A percentile compares a stretch with the other conserved stretches of the same genome.
These are phyloP conservation scores for Casuarina glauca DNA, from an alignment of 306 rosid genomes.

Conservation along the genomic window DNA sequence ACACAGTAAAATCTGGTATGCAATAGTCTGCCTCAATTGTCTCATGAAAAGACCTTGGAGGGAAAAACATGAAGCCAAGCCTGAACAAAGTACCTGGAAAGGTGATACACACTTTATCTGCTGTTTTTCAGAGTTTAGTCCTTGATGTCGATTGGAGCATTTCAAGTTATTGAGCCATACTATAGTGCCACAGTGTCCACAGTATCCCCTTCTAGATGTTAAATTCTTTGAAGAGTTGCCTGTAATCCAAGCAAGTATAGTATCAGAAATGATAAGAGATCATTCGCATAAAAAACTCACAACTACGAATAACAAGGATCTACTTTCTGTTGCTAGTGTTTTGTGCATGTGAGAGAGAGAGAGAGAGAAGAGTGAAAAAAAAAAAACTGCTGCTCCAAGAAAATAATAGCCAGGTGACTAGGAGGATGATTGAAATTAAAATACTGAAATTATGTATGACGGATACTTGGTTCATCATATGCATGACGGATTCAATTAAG, in stretches of 20 bases:
- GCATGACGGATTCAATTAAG: background rate
- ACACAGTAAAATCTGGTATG: background rate
- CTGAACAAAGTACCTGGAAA: constrained; percentile 49
- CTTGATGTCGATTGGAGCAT: constrained; percentile 48
- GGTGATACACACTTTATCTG: constrained; percentile 54
- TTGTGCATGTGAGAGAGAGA: background rate
- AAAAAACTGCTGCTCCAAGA: background rate
- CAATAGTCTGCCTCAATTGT: background rate
- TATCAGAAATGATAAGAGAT: constrained; percentile 17
- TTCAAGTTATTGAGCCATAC: constrained; percentile 68
- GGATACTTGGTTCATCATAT: background rate
- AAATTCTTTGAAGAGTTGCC: constrained; percentile 54
- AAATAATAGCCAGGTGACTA: background rate
- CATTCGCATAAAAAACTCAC: background rate
- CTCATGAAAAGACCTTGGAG: background rate
- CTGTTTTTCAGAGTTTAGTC: constrained; percentile 38
- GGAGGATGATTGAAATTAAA: background rate
- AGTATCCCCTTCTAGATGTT: constrained; percentile 65
- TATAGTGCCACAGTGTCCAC: constrained; percentile 61
- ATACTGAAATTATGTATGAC: background rate
- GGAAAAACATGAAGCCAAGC: background rate
- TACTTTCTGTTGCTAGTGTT: background rate
- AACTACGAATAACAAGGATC: background rate
- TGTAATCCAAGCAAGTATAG: constrained; percentile 31
- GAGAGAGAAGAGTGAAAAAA: background rate